Conservation (phyloP, 139 green algal species). For the Volvox africanus region DNA sequence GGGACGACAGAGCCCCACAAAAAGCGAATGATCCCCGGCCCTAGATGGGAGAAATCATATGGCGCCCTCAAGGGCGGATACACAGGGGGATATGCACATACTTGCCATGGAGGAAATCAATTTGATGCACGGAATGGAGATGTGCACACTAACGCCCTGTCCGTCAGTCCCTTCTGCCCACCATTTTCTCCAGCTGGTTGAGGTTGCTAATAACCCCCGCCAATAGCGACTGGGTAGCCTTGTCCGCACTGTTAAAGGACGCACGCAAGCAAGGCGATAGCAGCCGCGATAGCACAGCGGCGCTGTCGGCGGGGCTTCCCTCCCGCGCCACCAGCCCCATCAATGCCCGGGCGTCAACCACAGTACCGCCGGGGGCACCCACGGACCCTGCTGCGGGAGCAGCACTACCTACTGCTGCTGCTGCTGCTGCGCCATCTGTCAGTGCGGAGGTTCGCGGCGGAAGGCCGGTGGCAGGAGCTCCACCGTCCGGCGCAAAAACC, state of each 20-base stretch:
- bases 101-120: too few relatives aligned
- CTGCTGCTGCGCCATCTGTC: background rate
- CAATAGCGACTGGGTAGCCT: conserved; percentile 36
- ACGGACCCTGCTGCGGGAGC: background rate
- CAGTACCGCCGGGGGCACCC: background rate
- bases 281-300: conserved; percentile 29
- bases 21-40: too few relatives aligned
- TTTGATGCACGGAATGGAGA: too few relatives aligned
- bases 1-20: too few relatives aligned
- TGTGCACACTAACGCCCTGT: too few relatives aligned
- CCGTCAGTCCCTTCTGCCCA: background rate
- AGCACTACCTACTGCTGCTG: background rate
- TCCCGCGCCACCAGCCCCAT: conserved; percentile 20
- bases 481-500: background rate
- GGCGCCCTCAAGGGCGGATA: too few relatives aligned
- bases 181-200: conserved; percentile 52
- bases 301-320: conserved; percentile 32
- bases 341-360: background rate
- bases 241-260: conserved; percentile 13
- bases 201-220: conserved; percentile 46
- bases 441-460: too few relatives aligned
- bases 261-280: conserved; percentile 45
- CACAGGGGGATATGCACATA: too few relatives aligned
- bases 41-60: too few relatives aligned
- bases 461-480: too few relatives aligned